phyloP scores from a whole-genome alignment of 768 basidiomycete species.

The Podaxis sp. region DNA sequence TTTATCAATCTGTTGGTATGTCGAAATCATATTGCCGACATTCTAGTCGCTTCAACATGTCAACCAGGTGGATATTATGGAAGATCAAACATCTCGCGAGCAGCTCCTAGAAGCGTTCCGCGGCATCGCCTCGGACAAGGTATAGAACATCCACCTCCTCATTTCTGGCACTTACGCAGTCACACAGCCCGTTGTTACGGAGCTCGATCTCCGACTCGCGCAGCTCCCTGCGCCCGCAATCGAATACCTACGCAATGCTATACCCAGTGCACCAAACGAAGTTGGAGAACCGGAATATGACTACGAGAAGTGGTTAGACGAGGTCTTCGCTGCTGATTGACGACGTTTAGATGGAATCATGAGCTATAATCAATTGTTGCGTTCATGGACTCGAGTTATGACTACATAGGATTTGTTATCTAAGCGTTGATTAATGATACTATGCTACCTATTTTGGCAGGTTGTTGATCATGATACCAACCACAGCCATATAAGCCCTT shows the following conservation, averaged over 20 bases:
- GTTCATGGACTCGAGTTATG: not conserved
- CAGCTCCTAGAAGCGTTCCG: constrained; percentile 94
- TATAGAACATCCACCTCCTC: constrained; percentile 27
- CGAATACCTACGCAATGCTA: constrained; percentile 78
- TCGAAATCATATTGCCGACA: constrained; percentile 1
- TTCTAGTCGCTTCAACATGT: not conserved
- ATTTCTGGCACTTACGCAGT: not conserved
- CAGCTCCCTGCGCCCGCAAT: constrained; percentile 74
- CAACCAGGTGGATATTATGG: constrained; percentile 85
- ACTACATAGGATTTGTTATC: constrained; percentile 4
- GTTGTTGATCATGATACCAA: constrained; percentile 15
- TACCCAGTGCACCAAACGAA: constrained; percentile 61
- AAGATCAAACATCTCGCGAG: constrained; percentile 92
- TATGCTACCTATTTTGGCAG: constrained; percentile 14
- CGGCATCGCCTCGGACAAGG: constrained; percentile 89
- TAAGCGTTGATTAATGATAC: constrained; percentile 11
- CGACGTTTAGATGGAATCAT: not conserved
- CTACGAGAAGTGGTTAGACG: constrained; percentile 80
- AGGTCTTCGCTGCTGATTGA: constrained; percentile 53
- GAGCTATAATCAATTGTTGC: not conserved
- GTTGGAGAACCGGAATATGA: constrained; percentile 71
- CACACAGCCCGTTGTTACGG: constrained; percentile 84
- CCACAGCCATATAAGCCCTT: constrained; percentile 28
- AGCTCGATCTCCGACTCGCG: constrained; percentile 86
- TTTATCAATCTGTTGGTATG: constrained; percentile 90